Evolutionary conservation across 2,329 filamentous ascomycete species (phyloP), one percentile per base, ranked within the genome.

Genomic region (Periconia sp.): DNA sequence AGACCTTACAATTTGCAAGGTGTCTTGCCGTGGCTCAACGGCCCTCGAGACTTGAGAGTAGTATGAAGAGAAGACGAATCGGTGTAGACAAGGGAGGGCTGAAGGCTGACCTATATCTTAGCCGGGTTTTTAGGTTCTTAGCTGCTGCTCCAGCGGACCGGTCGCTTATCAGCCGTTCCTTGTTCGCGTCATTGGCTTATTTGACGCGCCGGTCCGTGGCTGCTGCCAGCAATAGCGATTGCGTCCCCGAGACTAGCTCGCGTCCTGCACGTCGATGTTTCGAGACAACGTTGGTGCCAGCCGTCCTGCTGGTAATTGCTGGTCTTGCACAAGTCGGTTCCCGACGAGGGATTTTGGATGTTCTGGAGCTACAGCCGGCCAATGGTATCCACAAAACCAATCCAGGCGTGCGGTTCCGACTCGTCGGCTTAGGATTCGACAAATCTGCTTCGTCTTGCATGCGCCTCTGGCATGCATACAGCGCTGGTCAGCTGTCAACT

Each of bases 101-200:
- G 21, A 23, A 15, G 18, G 35, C 24, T 43, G 28, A 48, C 13
- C 37, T 41, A 28, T 38, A 16, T 33, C 16, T 13, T 19, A 30
- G 17, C 25, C 22, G 24, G 28, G 26, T 7, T 31, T 15, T 19
- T 25, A 28, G 17, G 28, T 39, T 35, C 35, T 39, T 18, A n/a
- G n/a, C n/a, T n/a, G 19, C 17, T 15, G 23, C 26, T 11, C 11
- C 18, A 45, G 36, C 22, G 26, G 32, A 37, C 17, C 15, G 11
- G 25, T 40, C 46, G 46, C 41, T 42, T 49, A 49, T 41, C 33
- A 37, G 29, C 22, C 18, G 13, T 16, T 30, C n/a, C 28, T 36
- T 32, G 24, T 28, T 30, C 23, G 32, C 29, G 10, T 22, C 15
- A 35, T 43, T 21, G 18, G 26, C 38, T 18, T 37, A 36, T 18